Evolutionary conservation across 768 basidiomycete species (phyloP).

Genomic region (Trametes maxima): DNA sequence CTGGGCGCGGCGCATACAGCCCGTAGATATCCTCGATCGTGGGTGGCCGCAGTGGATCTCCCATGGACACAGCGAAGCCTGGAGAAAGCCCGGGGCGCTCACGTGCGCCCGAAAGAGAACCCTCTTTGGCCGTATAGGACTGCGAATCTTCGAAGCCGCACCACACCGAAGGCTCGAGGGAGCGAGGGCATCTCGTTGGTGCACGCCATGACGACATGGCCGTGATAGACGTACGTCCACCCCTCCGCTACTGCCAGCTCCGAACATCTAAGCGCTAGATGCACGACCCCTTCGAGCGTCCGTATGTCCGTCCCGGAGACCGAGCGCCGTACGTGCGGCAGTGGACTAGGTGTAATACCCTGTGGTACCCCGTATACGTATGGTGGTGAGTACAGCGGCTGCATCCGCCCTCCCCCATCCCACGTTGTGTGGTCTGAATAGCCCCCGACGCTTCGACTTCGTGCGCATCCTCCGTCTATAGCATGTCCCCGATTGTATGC

Average conservation of each 20-base stretch:
- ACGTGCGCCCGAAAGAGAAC: too few species aligned
- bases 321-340: background rate
- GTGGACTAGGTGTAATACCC: slow-evolving; percentile 12
- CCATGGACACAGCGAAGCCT: background rate
- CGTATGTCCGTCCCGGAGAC: slow-evolving; percentile 4
- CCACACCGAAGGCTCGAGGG: background rate
- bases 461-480: background rate
- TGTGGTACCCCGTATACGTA: background rate
- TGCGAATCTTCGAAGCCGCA: background rate
- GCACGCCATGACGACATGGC: background rate
- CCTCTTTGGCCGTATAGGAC: background rate
- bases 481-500: too few species aligned
- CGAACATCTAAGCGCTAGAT: background rate
- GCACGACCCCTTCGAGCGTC: background rate
- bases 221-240: too few species aligned
- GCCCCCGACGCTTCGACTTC: too few species aligned
- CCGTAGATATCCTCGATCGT: background rate
- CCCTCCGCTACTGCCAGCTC: background rate
- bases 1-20: background rate
- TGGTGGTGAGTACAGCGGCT: background rate
- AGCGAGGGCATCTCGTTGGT: background rate
- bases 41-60: background rate
- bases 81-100: too few species aligned
- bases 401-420: background rate
- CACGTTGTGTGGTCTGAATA: too few species aligned